phyloP scores from a whole-genome alignment of 805 yeast species.

The Hanseniaspora lindneri region DNA sequence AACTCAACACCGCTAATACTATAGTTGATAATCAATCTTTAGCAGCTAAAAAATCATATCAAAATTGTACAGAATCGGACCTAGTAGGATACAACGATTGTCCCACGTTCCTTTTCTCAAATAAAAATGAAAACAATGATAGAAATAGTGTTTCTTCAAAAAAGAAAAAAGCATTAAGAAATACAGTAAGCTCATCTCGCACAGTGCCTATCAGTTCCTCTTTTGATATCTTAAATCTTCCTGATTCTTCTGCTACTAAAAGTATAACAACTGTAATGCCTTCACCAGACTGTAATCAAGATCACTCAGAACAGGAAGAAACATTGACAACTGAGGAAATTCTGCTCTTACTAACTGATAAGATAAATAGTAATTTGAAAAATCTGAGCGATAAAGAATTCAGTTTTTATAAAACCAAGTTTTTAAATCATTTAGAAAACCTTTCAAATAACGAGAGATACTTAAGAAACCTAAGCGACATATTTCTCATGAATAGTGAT shows the following conservation, averaged over 20 bases:
- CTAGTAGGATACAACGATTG: slow-evolving; percentile 37
- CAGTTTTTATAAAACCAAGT: slow-evolving; percentile 3
- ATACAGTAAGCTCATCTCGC: neutral
- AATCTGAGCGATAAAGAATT: slow-evolving; percentile 5
- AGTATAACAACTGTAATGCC: too few relatives aligned
- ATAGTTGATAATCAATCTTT: slow-evolving; percentile 19
- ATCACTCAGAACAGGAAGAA: too few relatives aligned
- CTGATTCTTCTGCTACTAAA: too few relatives aligned
- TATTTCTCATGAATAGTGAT: neutral
- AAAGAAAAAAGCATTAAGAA: slow-evolving; percentile 11
- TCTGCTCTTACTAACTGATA: neutral
- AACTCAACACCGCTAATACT: neutral
- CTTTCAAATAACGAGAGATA: neutral
- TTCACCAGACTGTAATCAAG: too few relatives aligned
- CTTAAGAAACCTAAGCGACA: slow-evolving; percentile 4
- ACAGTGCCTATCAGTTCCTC: too few relatives aligned
- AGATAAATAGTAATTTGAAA: neutral
- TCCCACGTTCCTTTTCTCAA: slow-evolving; percentile 28
- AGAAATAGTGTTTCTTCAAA: neutral
- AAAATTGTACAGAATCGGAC: slow-evolving; percentile 33
- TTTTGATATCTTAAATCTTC: too few relatives aligned
- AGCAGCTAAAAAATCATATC: slow-evolving; percentile 26
- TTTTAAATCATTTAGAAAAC: neutral
- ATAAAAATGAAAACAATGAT: slow-evolving; percentile 22
- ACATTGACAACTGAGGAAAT: neutral